Evolutionary conservation across 2,329 filamentous ascomycete genomes (phyloP).

Genomic region (Raffaelea ambrosiae): DNA sequence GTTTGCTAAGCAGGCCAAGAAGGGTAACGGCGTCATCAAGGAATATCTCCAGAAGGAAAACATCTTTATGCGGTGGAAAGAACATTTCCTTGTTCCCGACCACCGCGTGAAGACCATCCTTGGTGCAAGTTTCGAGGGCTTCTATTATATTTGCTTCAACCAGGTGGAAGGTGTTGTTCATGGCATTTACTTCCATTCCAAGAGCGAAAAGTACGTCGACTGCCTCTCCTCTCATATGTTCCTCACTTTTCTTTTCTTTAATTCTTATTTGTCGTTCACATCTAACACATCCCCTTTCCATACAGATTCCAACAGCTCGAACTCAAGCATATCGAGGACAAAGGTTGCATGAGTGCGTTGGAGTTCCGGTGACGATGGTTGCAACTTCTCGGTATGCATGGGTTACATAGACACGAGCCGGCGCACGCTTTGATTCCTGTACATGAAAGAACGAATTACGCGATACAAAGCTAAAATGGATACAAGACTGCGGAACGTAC

Average conservation of each 20-base stretch:
- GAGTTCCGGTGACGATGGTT: conserved; percentile 64
- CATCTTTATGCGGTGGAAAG: conserved; percentile 99
- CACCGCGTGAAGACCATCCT: conserved; percentile 85
- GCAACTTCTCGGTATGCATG: background rate
- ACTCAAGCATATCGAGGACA: conserved; percentile 77
- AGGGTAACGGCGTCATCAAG: conserved; percentile 48
- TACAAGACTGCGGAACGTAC: too few species aligned
- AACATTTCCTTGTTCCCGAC: conserved; percentile 93
- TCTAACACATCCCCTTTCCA: background rate
- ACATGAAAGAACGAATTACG: background rate
- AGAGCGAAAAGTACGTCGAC: conserved; percentile 91
- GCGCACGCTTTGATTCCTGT: background rate
- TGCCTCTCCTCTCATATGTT: too few species aligned
- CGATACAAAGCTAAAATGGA: background rate
- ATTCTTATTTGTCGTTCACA: background rate
- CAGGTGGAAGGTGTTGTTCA: conserved; percentile 78
- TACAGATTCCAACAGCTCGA: conserved; percentile 84
- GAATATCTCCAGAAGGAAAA: conserved; percentile 75
- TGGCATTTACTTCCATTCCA: conserved; percentile 96
- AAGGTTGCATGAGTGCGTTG: conserved; percentile 73
- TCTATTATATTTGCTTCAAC: conserved; percentile 99
- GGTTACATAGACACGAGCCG: background rate
- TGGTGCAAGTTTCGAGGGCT: conserved; percentile 94
- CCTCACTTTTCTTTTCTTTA: background rate
- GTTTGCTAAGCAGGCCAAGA: conserved; percentile 52